Conservation (phyloP, 768 basidiomycete genomes). For the Mycena floridula region DNA sequence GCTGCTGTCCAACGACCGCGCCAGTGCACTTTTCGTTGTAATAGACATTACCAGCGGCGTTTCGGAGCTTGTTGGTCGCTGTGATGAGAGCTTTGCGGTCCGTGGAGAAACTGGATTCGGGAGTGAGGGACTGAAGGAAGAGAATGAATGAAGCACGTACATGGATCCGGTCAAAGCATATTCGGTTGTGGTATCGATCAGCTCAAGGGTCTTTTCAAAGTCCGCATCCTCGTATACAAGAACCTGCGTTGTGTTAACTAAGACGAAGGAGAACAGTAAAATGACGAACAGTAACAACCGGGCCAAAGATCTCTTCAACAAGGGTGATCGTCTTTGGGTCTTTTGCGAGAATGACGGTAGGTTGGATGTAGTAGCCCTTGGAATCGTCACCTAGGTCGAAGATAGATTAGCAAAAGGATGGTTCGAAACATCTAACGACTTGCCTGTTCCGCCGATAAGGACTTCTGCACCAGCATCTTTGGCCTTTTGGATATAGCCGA, state of each 20-base stretch:
- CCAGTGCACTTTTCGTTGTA: slow-evolving; percentile 98
- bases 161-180: slow-evolving; percentile 96
- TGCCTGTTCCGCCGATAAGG: slow-evolving; percentile 78
- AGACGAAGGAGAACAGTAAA: slow-evolving; percentile 2
- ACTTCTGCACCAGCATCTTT: slow-evolving; percentile 87
- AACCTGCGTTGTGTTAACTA: slow-evolving; percentile 38
- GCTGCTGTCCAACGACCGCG: slow-evolving; percentile 96
- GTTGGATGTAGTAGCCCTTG: slow-evolving; percentile 89
- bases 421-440: slow-evolving; percentile 10
- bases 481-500: slow-evolving; percentile 78
- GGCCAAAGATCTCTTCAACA: slow-evolving; percentile 95
- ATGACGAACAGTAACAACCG: slow-evolving; percentile 81
- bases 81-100: slow-evolving; percentile 76
- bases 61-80: slow-evolving; percentile 78
- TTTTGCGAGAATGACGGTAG: slow-evolving; percentile 89
- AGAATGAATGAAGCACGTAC: slow-evolving; percentile 35
- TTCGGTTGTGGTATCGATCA: slow-evolving; percentile 79
- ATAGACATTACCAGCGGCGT: slow-evolving; percentile 95
- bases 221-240: slow-evolving; percentile 87
- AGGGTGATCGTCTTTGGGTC: slow-evolving; percentile 88
- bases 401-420: neutral
- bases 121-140: slow-evolving; percentile 6
- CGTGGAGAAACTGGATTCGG: slow-evolving; percentile 59
- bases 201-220: slow-evolving; percentile 78
- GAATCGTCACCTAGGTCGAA: slow-evolving; percentile 66